A percentile compares a stretch with the other conserved stretches of the same genome.
Conservation (phyloP, 148 eudicot genomes). For the Rhododendron henanense region DNA sequence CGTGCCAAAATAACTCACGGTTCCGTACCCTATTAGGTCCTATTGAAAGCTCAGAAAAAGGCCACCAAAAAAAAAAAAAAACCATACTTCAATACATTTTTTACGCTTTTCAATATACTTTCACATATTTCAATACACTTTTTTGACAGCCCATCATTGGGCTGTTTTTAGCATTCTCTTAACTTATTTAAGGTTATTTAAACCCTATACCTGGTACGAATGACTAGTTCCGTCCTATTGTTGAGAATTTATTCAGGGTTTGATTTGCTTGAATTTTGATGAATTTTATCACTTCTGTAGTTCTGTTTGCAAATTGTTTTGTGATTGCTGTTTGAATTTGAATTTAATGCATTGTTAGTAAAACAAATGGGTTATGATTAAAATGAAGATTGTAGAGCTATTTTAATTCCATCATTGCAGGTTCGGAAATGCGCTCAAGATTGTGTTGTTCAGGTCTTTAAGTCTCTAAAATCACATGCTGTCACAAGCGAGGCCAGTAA, state of each 20-base stretch:
- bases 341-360: neutral
- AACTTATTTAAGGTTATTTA: no score
- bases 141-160: no score
- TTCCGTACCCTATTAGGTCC: no score
- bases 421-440: constrained; percentile 81
- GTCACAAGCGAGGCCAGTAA: constrained; percentile 57
- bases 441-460: constrained; percentile 53
- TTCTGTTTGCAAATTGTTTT: neutral
- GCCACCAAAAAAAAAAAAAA: no score
- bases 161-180: no score
- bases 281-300: neutral
- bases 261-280: neutral
- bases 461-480: constrained; percentile 38
- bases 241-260: neutral
- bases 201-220: neutral
- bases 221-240: neutral
- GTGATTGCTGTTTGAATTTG: neutral
- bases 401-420: constrained; percentile 26
- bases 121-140: no score
- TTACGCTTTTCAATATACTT: no score
- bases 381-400: neutral
- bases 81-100: no score
- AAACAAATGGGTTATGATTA: neutral
- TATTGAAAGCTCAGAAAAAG: no score
- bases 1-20: neutral